phyloP scores from a whole-genome alignment of 345 rosid genomes.

The Brassica carinata region DNA sequence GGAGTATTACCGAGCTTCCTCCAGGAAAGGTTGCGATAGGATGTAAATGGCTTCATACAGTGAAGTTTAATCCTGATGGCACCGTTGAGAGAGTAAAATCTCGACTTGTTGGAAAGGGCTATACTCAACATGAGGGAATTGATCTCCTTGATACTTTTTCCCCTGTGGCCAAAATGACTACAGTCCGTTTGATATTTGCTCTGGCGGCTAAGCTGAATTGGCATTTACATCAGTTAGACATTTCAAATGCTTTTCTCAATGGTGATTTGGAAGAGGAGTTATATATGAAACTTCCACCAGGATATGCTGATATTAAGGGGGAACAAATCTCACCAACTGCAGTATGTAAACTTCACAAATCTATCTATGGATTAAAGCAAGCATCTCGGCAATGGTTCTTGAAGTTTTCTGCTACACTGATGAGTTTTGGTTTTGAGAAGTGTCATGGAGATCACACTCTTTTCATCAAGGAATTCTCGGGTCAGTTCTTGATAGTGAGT shows the following conservation, averaged over 20 bases:
- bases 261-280: background rate
- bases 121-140: background rate
- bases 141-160: background rate
- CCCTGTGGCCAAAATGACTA: background rate
- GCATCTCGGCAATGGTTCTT: background rate
- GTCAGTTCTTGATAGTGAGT: background rate
- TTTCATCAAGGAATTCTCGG: background rate
- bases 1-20: background rate
- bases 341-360: background rate
- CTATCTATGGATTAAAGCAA: background rate
- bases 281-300: too few species aligned
- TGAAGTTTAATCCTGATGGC: background rate
- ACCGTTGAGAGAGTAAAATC: background rate
- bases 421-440: background rate
- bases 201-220: background rate
- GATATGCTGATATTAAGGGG: too few species aligned
- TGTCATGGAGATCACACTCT: background rate
- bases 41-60: background rate
- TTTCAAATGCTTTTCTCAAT: background rate
- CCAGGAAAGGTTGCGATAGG: background rate
- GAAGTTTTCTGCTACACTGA: background rate
- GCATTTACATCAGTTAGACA: background rate
- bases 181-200: background rate
- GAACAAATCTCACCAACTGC: too few species aligned
- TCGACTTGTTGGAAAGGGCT: background rate